Base-by-base conservation (phyloP, 2,329 filamentous ascomycete species). In the Venturia nashicola region DNA sequence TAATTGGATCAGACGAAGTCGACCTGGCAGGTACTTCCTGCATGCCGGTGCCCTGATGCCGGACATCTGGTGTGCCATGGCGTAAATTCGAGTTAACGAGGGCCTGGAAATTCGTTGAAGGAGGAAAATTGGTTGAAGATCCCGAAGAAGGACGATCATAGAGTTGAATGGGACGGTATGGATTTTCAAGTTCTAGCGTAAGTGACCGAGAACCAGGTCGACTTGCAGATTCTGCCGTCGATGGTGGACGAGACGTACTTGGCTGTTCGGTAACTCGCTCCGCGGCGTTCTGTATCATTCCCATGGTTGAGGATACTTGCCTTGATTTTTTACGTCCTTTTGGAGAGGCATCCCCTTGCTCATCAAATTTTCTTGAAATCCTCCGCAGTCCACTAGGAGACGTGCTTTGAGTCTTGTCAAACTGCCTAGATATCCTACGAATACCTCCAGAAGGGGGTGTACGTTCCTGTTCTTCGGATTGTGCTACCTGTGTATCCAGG, bases 71-170 rank as follows among this genome's bases (percentile, higher is more conserved):
- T 16, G 51, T 34, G 27, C 32, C 51, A 14, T 57, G 51, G 23
- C 51, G 51, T 11, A 57, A n/a, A 34, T 57, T 57, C 16, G 27
- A 36, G n/a, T 57, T 57, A 8, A 57, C 51, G 14, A 36, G 27
- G 36, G 32, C 39, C 9, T 57, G 51, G n/a, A 57, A 57, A 36
- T 36, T n/a, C 20, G 51, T 36, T 36, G 51, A 23, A 5, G 51
- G 51, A 36, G 16, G 27, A 23, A 57, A 57, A 20, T 36, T 57
- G 16, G 51, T 36, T n/a, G 51, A 57, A 5, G 51, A 32, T 57
- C 43, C 34, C 20, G 60, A 62, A 48, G 44, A 46, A 34, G 60
- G 43, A 3, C 60, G 42, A 36, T 62, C 60, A 14, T 62, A 62
- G 36, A 62, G 60, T 32, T 62, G 40, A 39, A 51, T 18, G 16